A percentile compares a stretch with the other conserved stretches of the same genome.
These are phyloP conservation scores for Ophiostoma sp. DNA, from an alignment of 2,329 filamentous ascomycete species.

Conservation along the genomic window DNA sequence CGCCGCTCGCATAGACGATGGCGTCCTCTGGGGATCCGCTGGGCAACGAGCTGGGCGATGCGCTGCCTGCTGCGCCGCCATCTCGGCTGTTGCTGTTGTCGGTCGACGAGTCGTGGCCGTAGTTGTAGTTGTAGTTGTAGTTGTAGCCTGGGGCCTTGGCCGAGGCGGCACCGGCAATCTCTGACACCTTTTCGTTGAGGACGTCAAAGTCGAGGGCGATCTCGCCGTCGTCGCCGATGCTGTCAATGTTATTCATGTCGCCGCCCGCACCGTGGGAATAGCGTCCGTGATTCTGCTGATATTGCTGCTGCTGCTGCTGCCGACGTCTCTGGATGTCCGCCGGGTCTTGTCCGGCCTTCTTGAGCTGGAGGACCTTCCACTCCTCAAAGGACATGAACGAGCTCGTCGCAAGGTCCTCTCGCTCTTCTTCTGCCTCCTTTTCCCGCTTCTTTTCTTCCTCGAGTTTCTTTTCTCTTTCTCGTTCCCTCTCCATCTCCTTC, in stretches of 20 bases:
- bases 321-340: slow-evolving; percentile 61
- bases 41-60: slow-evolving; percentile 19
- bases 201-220: slow-evolving; percentile 58
- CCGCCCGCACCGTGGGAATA: slow-evolving; percentile 40
- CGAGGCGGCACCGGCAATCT: slow-evolving; percentile 36
- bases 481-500: not conserved
- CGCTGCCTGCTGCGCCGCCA: not conserved
- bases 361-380: slow-evolving; percentile 92
- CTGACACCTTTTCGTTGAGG: slow-evolving; percentile 42
- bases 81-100: slow-evolving; percentile 23
- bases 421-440: slow-evolving; percentile 25
- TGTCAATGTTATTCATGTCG: slow-evolving; percentile 55
- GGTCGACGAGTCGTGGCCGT: slow-evolving; percentile 17
- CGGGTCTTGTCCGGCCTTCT: slow-evolving; percentile 69
- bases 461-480: slow-evolving; percentile 25
- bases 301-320: slow-evolving; percentile 42
- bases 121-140: slow-evolving; percentile 16
- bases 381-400: slow-evolving; percentile 96
- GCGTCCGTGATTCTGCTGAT: slow-evolving; percentile 12
- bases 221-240: slow-evolving; percentile 80
- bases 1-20: slow-evolving; percentile 37
- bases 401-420: slow-evolving; percentile 48
- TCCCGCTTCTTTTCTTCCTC: slow-evolving; percentile 9
- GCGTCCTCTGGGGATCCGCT: slow-evolving; percentile 36
- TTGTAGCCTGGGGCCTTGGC: slow-evolving; percentile 27